Base-by-base conservation (phyloP, 176 grass and related monocot genomes). In the Oryza meridionalis region DNA sequence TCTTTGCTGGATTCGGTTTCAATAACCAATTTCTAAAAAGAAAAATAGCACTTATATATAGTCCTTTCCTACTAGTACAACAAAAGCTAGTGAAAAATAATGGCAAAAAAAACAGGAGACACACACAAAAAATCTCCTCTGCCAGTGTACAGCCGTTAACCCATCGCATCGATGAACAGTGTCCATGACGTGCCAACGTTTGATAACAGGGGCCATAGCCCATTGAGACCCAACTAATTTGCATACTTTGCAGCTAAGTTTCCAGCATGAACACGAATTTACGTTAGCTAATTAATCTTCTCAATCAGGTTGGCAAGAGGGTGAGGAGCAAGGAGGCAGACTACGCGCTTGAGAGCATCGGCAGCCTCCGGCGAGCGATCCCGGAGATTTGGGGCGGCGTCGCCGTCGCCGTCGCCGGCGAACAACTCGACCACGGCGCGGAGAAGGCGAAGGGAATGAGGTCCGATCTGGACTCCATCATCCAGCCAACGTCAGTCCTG, bases 221-320 rank as follows among this genome's bases (percentile, higher is more conserved):
- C 17, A 7, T 21, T 19, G 17, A 58, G 53, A 58, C 16, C 19
- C 19, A 58, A 58, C 19, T 21, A 58, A 58, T 58, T n/a, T 58
- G 53, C 19, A 58, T 0, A 58, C 19, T 58, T 58, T 58, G 53
- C 53, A 21, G 53, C 17, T n/a, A n/a, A 21, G 6, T n/a, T 58
- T 58, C 53, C 53, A 9, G 17, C 53, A 58, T 21, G 53, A 58
- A 58, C 49, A 51, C 53, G 53, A 58, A n/a, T 17, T n/a, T 58
- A 58, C 19, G 6, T 8, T 12, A 64, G 65, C 32, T 2, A 0
- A 50, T 42, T 2, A 0, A 50, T 65, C 50, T 33, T 4, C 27
- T n/a, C 19, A 8, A 14, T 16, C 83, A 98, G 96, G 93, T 98
- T 62, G 96, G 96, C 49, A 98, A 93, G 86, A 88, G 46, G 69